Evolutionary conservation across 805 yeast species (phyloP), one percentile per base, ranked within the genome.

Genomic region (Pichia kluyveri): DNA sequence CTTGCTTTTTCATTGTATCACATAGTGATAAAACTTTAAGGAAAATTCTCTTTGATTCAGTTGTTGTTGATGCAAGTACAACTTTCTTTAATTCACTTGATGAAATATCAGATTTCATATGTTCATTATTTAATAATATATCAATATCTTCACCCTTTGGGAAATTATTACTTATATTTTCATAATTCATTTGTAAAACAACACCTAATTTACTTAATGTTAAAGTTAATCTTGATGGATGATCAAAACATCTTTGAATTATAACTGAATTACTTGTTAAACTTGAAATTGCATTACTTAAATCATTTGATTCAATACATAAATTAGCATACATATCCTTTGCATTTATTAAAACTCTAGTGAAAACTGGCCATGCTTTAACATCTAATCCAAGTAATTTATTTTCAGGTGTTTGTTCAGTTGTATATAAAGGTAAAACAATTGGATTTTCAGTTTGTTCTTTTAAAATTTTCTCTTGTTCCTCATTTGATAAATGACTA

Each of bases 291-390:
- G 63, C 58, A n/a, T 56, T 56, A 14, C 51, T 42, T 15, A 54
- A 46, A 40, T 53, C 58, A 17, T 57, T 60, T 23, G 54, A 52
- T 37, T 57, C 54, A n/a, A 61, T 50, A 41, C 61, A 51, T 12
- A 60, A 39, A 40, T 60, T 58, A 10, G 64, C 56, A 34, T 57
- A 57, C 12, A 52, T 36, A 44, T 60, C 62, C 37, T 61, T 52
- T 2, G 63, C 60, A 28, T 56, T 51, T 4, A 58, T 51, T 26
- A 62, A 49, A 19, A 52, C 54, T 38, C 56, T 53, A 6, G 60
- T 43, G 41, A 60, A 62, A 3, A 46, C 49, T 7, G 65, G 63
- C 66, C 66, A 62, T 1, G 59, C 65, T n/a, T 52, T 55, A 6
- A 55, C 54, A 34, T 52, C 54, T 9, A 57, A 46, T 4, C 52